Evolutionary conservation across 768 basidiomycete species (phyloP).

Genomic region (Kwoniella sp.): DNA sequence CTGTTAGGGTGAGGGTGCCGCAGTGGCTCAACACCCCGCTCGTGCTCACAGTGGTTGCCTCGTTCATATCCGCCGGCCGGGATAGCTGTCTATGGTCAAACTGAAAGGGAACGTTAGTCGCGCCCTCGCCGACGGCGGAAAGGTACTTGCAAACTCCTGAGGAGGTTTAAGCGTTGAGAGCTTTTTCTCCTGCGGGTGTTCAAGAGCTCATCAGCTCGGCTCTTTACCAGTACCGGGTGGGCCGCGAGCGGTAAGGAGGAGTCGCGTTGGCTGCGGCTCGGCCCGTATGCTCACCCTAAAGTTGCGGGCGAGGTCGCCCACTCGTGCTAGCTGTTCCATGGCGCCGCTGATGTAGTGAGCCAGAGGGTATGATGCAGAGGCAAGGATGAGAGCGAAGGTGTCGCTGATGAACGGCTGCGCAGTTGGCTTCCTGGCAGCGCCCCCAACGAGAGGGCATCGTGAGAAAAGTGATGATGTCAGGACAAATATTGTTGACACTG

Average conservation of each 20-base stretch:
- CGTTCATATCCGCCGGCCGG: slow-evolving; percentile 49
- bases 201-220: background rate
- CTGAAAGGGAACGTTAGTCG: slow-evolving; percentile 15
- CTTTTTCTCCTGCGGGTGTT: slow-evolving; percentile 41
- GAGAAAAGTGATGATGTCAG: too few relatives aligned
- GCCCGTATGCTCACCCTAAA: slow-evolving; percentile 44
- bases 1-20: too few relatives aligned
- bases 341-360: slow-evolving; percentile 8
- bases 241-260: too few relatives aligned
- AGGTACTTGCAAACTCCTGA: slow-evolving; percentile 46
- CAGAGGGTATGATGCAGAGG: background rate
- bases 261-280: background rate
- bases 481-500: too few relatives aligned
- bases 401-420: too few relatives aligned
- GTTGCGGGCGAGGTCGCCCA: slow-evolving; percentile 44
- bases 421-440: too few relatives aligned
- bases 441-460: too few relatives aligned
- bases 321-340: slow-evolving; percentile 48
- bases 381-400: background rate
- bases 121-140: background rate
- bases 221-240: too few relatives aligned
- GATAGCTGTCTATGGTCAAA: slow-evolving; percentile 50
- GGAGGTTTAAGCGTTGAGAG: slow-evolving; percentile 46
- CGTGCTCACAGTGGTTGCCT: slow-evolving; percentile 43
- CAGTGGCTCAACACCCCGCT: too few relatives aligned